Evolutionary conservation across 768 basidiomycete genomes (phyloP).

Genomic region (Boletellus ananas): DNA sequence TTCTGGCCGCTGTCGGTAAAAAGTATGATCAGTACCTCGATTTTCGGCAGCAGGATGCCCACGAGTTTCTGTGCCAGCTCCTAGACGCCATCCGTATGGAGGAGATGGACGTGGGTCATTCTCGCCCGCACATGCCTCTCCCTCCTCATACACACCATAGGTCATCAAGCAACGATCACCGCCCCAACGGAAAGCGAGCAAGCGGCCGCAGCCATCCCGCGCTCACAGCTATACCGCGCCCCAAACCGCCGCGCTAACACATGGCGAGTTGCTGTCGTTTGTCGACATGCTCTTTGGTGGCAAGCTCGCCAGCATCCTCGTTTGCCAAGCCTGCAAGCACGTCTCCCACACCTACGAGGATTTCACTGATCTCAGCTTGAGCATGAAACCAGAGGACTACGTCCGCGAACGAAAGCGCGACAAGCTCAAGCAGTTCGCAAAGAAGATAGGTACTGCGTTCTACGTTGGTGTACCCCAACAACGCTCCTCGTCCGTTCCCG

Average conservation of each 20-base stretch:
- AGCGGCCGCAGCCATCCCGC: conserved; percentile 10
- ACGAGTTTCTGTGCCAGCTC: conserved; percentile 87
- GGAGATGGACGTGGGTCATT: conserved; percentile 70
- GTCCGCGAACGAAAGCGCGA: conserved; percentile 71
- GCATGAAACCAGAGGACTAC: conserved; percentile 82
- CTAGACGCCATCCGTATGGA: conserved; percentile 94
- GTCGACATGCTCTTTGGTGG: conserved; percentile 92
- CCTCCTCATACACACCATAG: conserved; percentile 35
- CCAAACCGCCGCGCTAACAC: conserved; percentile 18
- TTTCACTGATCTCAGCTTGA: conserved; percentile 90
- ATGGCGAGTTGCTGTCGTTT: conserved; percentile 62
- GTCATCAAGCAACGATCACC: conserved; percentile 68
- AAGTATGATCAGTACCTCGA: conserved; percentile 96
- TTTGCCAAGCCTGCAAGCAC: conserved; percentile 92
- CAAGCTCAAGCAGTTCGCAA: conserved; percentile 69
- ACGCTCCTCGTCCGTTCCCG: conserved; percentile 60
- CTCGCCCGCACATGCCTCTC: not conserved
- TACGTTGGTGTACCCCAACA: conserved; percentile 31
- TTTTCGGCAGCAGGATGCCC: conserved; percentile 94
- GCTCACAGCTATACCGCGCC: not conserved
- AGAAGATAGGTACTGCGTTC: conserved; percentile 42
- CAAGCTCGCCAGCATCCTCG: conserved; percentile 82
- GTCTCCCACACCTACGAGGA: conserved; percentile 79
- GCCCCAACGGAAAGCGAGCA: conserved; percentile 40
- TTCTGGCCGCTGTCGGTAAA: conserved; percentile 65